Evolutionary conservation across 768 basidiomycete species (phyloP).

Genomic region (Dacryopinax primogenitus): DNA sequence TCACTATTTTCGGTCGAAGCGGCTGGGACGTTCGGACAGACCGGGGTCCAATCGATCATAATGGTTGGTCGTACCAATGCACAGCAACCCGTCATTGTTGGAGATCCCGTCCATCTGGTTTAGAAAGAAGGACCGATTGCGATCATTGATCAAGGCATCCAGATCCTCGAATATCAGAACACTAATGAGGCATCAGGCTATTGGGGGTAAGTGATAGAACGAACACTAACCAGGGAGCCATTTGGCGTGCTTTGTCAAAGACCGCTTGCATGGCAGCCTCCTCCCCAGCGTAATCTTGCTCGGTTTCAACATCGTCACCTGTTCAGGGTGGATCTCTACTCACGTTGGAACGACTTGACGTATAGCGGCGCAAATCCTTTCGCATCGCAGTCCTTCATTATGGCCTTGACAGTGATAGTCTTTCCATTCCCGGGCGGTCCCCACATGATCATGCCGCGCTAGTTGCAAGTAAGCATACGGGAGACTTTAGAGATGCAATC

Average conservation of each 20-base stretch:
- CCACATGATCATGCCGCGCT: slow-evolving; percentile 73
- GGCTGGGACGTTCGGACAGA: slow-evolving; percentile 61
- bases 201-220: not conserved
- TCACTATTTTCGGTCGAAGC: slow-evolving; percentile 78
- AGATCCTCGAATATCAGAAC: slow-evolving; percentile 50
- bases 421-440: slow-evolving; percentile 84
- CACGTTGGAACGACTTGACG: slow-evolving; percentile 68
- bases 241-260: slow-evolving; percentile 56
- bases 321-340: slow-evolving; percentile 17
- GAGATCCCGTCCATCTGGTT: slow-evolving; percentile 69
- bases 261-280: slow-evolving; percentile 53
- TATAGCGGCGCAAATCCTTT: slow-evolving; percentile 49
- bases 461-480: not conserved
- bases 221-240: slow-evolving; percentile 22
- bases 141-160: slow-evolving; percentile 66
- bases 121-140: slow-evolving; percentile 74
- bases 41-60: slow-evolving; percentile 68
- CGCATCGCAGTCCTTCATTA: slow-evolving; percentile 51
- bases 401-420: slow-evolving; percentile 67
- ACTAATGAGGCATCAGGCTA: not conserved
- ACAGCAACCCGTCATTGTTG: slow-evolving; percentile 63
- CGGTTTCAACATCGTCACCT: not conserved
- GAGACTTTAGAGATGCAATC: not conserved
- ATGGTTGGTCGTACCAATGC: slow-evolving; percentile 75
- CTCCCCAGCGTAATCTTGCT: slow-evolving; percentile 44